Conservation (phyloP, 78 protist species). For the Protostelium mycophagum region DNA sequence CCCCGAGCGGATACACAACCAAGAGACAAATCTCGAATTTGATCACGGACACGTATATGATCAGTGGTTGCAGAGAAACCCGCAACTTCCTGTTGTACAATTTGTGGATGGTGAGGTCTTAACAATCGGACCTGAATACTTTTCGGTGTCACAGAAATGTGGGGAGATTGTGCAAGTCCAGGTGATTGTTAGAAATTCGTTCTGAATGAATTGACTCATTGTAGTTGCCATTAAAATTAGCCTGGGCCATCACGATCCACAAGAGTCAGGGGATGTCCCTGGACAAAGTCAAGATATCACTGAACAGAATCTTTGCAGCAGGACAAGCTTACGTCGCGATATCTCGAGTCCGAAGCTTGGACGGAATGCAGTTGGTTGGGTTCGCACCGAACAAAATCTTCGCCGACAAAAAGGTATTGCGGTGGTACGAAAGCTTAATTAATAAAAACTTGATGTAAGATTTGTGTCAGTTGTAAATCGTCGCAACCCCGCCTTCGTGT, state of each 20-base stretch:
- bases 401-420: not conserved
- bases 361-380: conserved; percentile 34
- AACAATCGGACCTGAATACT: conserved; percentile 31
- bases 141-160: not conserved
- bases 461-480: too few species aligned
- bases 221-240: conserved; percentile 82
- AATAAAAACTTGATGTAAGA: too few species aligned
- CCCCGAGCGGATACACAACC: not conserved
- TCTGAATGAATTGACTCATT: not conserved
- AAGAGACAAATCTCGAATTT: too few species aligned
- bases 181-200: not conserved
- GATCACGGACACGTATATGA: not conserved
- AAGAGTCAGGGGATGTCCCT: conserved; percentile 87
- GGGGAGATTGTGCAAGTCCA: not conserved
- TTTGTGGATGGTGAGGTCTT: conserved; percentile 25
- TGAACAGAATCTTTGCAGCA: conserved; percentile 43
- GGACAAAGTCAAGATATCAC: conserved; percentile 31
- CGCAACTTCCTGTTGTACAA: conserved; percentile 31
- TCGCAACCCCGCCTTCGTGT: too few species aligned
- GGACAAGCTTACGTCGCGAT: conserved; percentile 89
- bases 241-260: conserved; percentile 88
- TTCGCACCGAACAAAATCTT: not conserved
- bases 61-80: conserved; percentile 1
- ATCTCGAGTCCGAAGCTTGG: conserved; percentile 48
- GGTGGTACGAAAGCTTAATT: not conserved